phyloP scores from a whole-genome alignment of 306 rosid genomes.

The Lagenaria siceraria region DNA sequence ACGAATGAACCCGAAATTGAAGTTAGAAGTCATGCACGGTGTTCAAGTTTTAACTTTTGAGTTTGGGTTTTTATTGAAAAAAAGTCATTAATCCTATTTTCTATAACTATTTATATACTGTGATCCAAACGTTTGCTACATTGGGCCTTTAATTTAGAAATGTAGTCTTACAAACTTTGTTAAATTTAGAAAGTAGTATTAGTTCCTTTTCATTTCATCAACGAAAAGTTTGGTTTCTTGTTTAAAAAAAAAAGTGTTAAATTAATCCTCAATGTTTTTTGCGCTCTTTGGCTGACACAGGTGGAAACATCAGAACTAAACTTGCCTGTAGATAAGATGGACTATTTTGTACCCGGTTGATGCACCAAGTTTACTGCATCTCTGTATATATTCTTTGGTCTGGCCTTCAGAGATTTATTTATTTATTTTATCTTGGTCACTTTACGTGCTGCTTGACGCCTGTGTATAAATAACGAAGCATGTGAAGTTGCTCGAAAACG shows the following conservation, averaged over 20 bases:
- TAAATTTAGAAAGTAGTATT: no score
- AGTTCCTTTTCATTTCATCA: no score
- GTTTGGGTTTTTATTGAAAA: background rate
- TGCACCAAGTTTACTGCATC: background rate
- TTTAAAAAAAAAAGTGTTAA: no score
- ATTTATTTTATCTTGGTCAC: background rate
- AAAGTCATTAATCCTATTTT: no score
- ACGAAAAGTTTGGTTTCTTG: no score
- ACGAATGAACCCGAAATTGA: background rate
- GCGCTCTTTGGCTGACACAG: constrained; percentile 18
- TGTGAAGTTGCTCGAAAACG: background rate
- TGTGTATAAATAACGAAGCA: background rate
- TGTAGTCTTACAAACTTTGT: background rate
- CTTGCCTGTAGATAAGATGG: constrained; percentile 93
- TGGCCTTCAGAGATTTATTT: background rate
- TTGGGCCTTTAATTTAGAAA: background rate
- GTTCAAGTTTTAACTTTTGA: background rate
- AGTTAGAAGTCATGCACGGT: background rate
- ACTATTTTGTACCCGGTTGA: constrained; percentile 78
- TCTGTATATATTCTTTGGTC: background rate
- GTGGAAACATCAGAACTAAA: constrained; percentile 74
- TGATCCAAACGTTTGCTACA: background rate
- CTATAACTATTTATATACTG: no score
- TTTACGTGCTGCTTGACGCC: background rate
- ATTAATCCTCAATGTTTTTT: background rate